Percentiles rank a stretch among this genome's conserved stretches.
phyloP scores from a whole-genome alignment of 306 rosid species.

The Alnus rubra region DNA sequence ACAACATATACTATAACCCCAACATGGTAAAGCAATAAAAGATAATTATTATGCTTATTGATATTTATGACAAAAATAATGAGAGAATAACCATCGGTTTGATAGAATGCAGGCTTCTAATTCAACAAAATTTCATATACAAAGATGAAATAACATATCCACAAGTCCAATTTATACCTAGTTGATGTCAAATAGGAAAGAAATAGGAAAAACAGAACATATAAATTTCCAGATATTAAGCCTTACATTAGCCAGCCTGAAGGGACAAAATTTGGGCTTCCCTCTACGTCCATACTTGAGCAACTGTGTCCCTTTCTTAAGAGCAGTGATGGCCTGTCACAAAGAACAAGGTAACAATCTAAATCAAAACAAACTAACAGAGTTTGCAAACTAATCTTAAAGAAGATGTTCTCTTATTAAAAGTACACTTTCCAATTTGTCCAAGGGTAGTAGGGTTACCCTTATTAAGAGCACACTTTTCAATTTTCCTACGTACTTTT shows the following conservation, averaged over 20 bases:
- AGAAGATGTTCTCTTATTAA: not conserved
- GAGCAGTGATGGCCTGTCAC: constrained; percentile 93
- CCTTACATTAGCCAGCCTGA: constrained; percentile 92
- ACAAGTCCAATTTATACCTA: not conserved
- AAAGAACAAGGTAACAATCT: constrained; percentile 35
- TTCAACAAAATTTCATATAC: not conserved
- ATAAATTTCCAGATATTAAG: not conserved
- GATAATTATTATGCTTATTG: not conserved
- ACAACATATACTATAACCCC: not conserved
- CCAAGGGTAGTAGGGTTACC: too few species aligned
- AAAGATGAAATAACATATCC: not conserved
- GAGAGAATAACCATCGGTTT: not conserved
- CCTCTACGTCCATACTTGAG: constrained; percentile 99
- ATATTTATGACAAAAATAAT: not conserved
- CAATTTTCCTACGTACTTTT: too few species aligned
- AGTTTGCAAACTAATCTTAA: not conserved
- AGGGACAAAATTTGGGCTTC: constrained; percentile 94
- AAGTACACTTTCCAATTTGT: too few species aligned
- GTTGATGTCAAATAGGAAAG: not conserved
- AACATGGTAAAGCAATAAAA: not conserved
- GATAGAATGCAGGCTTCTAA: not conserved
- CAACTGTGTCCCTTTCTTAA: constrained; percentile 92
- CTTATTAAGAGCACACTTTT: too few species aligned
- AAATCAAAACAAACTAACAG: constrained; percentile 13
- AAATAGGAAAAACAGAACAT: not conserved